Evolutionary conservation across 2,329 filamentous ascomycete species (phyloP), one percentile per base, ranked within the genome.

Genomic region (Fusarium praegraminearum): DNA sequence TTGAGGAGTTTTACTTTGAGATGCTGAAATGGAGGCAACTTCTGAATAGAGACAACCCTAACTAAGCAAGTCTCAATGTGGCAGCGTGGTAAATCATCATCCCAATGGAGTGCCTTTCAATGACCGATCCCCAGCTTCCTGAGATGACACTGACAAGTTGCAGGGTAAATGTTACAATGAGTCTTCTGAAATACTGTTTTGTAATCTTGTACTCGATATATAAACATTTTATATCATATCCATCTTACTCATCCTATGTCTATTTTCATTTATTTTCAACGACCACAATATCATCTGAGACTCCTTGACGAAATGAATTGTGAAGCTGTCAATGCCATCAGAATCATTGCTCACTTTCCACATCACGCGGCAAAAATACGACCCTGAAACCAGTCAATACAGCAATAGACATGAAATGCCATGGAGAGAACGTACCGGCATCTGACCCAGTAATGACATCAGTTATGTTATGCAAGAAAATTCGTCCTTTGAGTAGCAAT

Each of bases 401-500:
- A 7, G 33, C 4, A 3, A 11, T 5, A 7, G 11, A 1, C 1
- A 7, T 4, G 3, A n/a, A 4, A 26, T 32, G 24, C 13, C 7
- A 4, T 1, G 8, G 1, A 13, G 4, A 10, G 13, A 16, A 16
- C 18, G 12, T 45, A 45, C 41, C 41, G 7, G 24, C 7, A 3
- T n/a, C 5, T 18, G 16, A 10, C 3, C 8, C 24, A 1, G 32
- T 28, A 1, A 28, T 5, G 1, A 56, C 10, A 28, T 45, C 24
- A 16, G 15, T n/a, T 28, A 45, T 26, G 0, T 38, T 7, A 3
- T 1, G 12, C 1, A 38, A 7, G 1, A 10, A 5, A 4, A 38
- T 22, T 16, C 32, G 13, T 0, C 24, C 43, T 5, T 22, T n/a
- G 0, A 28, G 13, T 16, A 18, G 1, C 0, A 50, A 15, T 11